Base-by-base conservation (phyloP, 305 asterid species). In the Nicotiana rustica region DNA sequence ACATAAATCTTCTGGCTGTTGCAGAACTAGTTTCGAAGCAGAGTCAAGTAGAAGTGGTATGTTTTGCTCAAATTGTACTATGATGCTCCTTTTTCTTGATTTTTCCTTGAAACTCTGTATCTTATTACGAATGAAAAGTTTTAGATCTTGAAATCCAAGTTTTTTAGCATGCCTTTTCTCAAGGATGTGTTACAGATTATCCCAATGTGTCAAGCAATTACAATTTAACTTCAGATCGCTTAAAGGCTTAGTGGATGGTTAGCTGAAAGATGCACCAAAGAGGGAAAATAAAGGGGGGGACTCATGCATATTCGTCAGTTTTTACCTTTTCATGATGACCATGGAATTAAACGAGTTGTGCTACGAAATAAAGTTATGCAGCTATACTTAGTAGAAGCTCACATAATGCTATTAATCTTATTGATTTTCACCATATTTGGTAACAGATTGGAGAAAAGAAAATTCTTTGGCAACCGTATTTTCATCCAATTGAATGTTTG, bases 11-110 rank as follows among this genome's bases (percentile, higher is more conserved):
- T 87, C 47, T 86, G 82, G 75, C 83, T 82, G 83, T 81, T 91
- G 94, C 95, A 93, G 98, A 89, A 38, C 83, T 85, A 82, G 85
- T 86, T 82, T 89, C 78, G 83, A 83, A 66, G 84, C 86, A 86
- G 85, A 88, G 71, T 79, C 86, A 83, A 68, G 84, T 70, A 55
- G 88, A 90, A 44, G 80, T 81, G 88, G 98, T 94, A 90, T 60
- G 89, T 79, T 68, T 83, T 25, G 19, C 80, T 80, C 29, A 60
- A 31, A 77, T 67, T 67, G 47, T 49, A 33, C 66, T 57, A 14
- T 67, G 67, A 31, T 67, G 79, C 67, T 67, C 67, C 3, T 49
- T 52, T 41, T 61, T 71, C 47, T 38, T 59, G 75, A 35, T 59
- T 15, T 25, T 33, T 75, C 41, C 66, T 75, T 75, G 17, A 75